Percentiles rank a stretch among this genome's conserved stretches.
These are phyloP conservation scores for Tulasnella sp. DNA, from an alignment of 768 basidiomycete species.

Conservation along the genomic window DNA sequence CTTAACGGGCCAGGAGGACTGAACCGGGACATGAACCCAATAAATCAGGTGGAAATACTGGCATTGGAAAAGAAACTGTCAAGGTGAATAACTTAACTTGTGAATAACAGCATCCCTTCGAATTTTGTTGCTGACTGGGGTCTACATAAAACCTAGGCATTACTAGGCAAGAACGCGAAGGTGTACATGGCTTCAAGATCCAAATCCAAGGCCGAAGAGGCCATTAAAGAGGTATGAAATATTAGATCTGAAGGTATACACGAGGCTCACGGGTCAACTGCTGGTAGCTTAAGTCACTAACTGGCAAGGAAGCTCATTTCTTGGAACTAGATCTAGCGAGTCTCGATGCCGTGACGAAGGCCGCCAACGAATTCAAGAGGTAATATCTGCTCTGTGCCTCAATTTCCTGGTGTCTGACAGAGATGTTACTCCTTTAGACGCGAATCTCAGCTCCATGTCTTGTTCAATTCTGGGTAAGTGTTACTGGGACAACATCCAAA, in stretches of 20 bases:
- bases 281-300: slow-evolving; percentile 5
- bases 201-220: background rate
- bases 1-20: no score
- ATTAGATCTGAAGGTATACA: background rate
- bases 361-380: slow-evolving; percentile 15
- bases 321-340: slow-evolving; percentile 14
- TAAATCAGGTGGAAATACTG: slow-evolving; percentile 14
- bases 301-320: slow-evolving; percentile 14
- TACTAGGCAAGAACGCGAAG: slow-evolving; percentile 14
- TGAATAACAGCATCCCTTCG: background rate
- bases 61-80: slow-evolving; percentile 17
- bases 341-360: slow-evolving; percentile 2
- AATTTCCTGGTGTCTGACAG: background rate
- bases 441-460: slow-evolving; percentile 10
- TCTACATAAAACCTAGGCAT: background rate
- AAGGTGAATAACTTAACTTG: slow-evolving; percentile 1
- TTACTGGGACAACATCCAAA: background rate
- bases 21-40: background rate
- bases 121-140: background rate
- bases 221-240: slow-evolving; percentile 4
- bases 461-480: slow-evolving; percentile 16
- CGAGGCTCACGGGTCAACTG: background rate
- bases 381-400: background rate
- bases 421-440: background rate
- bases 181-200: slow-evolving; percentile 16